Percentiles rank a stretch among this genome's conserved stretches.
Evolutionary conservation across 345 rosid genomes (phyloP).

Genomic region (Crucihimalaya himalaica): DNA sequence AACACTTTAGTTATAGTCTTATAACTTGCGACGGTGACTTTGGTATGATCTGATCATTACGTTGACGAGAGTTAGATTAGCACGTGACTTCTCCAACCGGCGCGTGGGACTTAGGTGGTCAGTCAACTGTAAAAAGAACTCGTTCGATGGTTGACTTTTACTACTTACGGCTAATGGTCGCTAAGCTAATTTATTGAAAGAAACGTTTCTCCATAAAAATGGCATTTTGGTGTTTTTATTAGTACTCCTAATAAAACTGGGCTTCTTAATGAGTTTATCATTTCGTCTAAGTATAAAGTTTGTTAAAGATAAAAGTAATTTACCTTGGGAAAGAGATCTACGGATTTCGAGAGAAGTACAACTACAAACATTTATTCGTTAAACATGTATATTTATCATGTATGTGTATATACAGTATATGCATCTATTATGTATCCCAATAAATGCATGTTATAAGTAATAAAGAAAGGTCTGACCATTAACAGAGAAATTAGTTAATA

Average conservation of each 20-base stretch:
- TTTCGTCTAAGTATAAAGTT: no score
- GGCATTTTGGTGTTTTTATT: no score
- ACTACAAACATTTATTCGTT: conserved; percentile 37
- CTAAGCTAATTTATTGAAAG: not conserved
- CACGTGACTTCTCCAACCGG: conserved; percentile 29
- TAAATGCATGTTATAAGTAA: conserved; percentile 12
- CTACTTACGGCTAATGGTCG: not conserved
- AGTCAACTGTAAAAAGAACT: conserved; percentile 28
- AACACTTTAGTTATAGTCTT: not conserved
- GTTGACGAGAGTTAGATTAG: conserved; percentile 18
- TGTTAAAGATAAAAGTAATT: conserved; percentile 5
- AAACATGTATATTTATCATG: not conserved
- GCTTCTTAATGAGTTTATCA: no score
- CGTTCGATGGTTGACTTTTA: conserved; percentile 26
- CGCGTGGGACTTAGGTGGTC: conserved; percentile 3
- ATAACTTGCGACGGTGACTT: conserved; percentile 1
- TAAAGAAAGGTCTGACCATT: conserved; percentile 25
- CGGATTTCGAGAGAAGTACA: conserved; percentile 29
- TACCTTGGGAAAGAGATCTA: conserved; percentile 4
- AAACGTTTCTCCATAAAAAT: not conserved
- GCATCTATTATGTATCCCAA: not conserved
- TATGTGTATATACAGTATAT: not conserved
- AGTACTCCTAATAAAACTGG: no score
- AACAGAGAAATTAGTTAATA: conserved; percentile 13
- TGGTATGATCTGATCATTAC: conserved; percentile 4